These are phyloP conservation scores for Domatiomyces globalis DNA, from an alignment of 2,329 filamentous ascomycete genomes.

Conservation along the genomic window DNA sequence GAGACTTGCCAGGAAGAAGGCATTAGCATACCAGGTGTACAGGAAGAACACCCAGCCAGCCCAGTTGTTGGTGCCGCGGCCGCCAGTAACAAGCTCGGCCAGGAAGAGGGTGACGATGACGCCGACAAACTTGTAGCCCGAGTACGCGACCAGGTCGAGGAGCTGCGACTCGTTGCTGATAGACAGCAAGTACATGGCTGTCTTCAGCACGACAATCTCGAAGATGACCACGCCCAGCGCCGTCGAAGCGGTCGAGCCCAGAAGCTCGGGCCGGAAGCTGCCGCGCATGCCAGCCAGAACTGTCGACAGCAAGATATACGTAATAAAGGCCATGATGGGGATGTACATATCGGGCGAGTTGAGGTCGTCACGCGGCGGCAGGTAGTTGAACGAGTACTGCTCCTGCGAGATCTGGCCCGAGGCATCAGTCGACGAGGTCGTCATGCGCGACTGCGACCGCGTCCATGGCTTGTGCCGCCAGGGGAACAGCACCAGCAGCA, in stretches of 20 bases:
- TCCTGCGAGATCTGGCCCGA: conserved; percentile 47
- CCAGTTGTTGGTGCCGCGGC: conserved; percentile 74
- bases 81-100: conserved; percentile 62
- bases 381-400: conserved; percentile 46
- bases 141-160: conserved; percentile 87
- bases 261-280: conserved; percentile 82
- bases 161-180: conserved; percentile 25
- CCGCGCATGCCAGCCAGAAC: conserved; percentile 79
- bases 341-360: conserved; percentile 99
- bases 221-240: conserved; percentile 70
- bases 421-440: conserved; percentile 26
- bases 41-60: conserved; percentile 76
- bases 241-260: conserved; percentile 76
- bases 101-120: conserved; percentile 79
- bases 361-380: conserved; percentile 85
- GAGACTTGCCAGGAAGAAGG: conserved; percentile 70
- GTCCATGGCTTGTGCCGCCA: conserved; percentile 98
- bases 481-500: conserved; percentile 85
- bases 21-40: conserved; percentile 88
- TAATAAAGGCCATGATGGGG: conserved; percentile 92
- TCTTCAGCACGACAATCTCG: conserved; percentile 79
- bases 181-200: conserved; percentile 51
- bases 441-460: conserved; percentile 56
- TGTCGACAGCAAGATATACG: conserved; percentile 88
- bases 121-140: conserved; percentile 96